Evolutionary conservation across 441 rosid species (phyloP).

Genomic region (Erodium moschatum): DNA sequence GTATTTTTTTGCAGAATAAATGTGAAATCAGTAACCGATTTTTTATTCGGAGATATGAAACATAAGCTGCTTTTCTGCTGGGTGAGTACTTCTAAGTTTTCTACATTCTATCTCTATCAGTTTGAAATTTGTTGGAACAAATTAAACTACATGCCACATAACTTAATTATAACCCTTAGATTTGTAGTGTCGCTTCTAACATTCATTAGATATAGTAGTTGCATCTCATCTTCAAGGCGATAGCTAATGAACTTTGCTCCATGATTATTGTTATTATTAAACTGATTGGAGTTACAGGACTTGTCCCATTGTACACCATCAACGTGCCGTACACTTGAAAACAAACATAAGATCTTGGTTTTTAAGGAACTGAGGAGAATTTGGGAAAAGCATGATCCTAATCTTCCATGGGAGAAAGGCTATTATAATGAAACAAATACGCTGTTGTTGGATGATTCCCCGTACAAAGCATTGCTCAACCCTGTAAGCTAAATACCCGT

Average conservation of each 20-base stretch:
- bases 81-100: constrained; percentile 34
- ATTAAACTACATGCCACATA: no score
- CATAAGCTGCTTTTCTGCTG: constrained; percentile 66
- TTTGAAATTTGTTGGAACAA: no score
- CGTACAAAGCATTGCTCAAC: constrained; percentile 83
- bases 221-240: constrained; percentile 1
- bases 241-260: constrained; percentile 7
- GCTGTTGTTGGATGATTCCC: constrained; percentile 73
- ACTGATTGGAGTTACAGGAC: constrained; percentile 36
- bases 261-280: no score
- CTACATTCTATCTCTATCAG: not conserved
- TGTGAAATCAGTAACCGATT: constrained; percentile 43
- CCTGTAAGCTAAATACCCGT: constrained; percentile 44
- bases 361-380: constrained; percentile 65
- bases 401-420: constrained; percentile 60
- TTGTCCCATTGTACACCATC: constrained; percentile 54
- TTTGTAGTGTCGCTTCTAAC: not conserved
- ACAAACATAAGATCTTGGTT: constrained; percentile 50
- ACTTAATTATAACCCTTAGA: no score
- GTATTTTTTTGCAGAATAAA: constrained; percentile 39
- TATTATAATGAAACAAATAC: constrained; percentile 65
- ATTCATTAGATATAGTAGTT: not conserved
- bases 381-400: constrained; percentile 57
- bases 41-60: constrained; percentile 65
- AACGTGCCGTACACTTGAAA: constrained; percentile 46